phyloP scores from a whole-genome alignment of 2,329 filamentous ascomycete species.

The Xylariaceae sp. region DNA sequence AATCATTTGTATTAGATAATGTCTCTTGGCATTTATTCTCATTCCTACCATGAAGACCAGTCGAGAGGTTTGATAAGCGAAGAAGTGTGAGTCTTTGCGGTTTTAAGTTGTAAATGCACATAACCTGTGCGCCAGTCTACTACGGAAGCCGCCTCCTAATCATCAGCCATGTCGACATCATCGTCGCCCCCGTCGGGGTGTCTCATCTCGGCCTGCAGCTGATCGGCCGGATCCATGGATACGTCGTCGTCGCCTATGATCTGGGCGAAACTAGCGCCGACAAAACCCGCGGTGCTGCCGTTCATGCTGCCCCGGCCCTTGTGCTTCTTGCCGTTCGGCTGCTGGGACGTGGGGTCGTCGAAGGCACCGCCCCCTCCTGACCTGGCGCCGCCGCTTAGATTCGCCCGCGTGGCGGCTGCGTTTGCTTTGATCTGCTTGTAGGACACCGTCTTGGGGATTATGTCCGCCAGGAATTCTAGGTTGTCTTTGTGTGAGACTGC shows the following conservation, averaged over 20 bases:
- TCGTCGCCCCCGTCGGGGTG: constrained; percentile 39
- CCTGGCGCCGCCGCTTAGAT: constrained; percentile 39
- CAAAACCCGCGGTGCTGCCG: constrained; percentile 25
- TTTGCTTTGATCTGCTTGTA: constrained; percentile 74
- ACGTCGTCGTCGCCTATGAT: constrained; percentile 32
- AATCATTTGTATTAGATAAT: too few relatives aligned
- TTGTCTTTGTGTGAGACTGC: constrained; percentile 87
- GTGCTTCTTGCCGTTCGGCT: constrained; percentile 39
- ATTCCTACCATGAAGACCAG: too few relatives aligned
- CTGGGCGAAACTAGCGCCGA: constrained; percentile 23
- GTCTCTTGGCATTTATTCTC: too few relatives aligned
- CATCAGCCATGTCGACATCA: constrained; percentile 59
- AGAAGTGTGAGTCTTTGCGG: too few relatives aligned
- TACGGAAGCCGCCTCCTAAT: constrained; percentile 35
- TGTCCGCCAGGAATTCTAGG: constrained; percentile 88
- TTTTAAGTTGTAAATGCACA: too few relatives aligned
- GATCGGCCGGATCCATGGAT: constrained; percentile 44
- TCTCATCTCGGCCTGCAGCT: constrained; percentile 53
- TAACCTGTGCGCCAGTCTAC: neutral
- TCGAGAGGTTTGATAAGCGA: too few relatives aligned
- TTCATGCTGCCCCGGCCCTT: constrained; percentile 29
- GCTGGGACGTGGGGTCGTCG: constrained; percentile 18
- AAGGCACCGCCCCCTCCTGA: constrained; percentile 21
- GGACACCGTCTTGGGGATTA: constrained; percentile 80
- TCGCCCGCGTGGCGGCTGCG: constrained; percentile 47